Evolutionary conservation across 2,329 filamentous ascomycete species (phyloP).

Genomic region (Diaporthe caulivora): DNA sequence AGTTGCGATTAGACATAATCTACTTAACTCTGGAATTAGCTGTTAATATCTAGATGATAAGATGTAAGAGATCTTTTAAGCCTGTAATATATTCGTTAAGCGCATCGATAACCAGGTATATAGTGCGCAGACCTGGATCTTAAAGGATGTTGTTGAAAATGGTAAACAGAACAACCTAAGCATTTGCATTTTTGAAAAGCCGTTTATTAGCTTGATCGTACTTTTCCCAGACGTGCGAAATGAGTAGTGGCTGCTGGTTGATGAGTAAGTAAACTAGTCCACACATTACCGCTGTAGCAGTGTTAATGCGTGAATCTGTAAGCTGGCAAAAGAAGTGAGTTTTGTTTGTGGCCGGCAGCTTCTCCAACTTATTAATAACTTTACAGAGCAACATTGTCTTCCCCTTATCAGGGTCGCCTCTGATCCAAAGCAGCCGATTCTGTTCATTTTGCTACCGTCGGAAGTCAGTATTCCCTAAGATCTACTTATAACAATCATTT

Average conservation of each 20-base stretch:
- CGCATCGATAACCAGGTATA: not conserved
- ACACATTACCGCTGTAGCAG: not conserved
- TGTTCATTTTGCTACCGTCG: not conserved
- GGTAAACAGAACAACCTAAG: not conserved
- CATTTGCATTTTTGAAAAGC: no score
- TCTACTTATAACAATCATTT: fast-evolving
- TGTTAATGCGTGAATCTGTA: not conserved
- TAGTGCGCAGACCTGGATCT: not conserved
- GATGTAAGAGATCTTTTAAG: not conserved
- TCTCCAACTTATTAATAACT: not conserved
- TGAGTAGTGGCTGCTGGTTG: not conserved
- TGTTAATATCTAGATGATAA: not conserved
- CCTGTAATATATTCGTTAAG: not conserved
- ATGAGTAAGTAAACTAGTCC: no score
- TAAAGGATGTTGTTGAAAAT: not conserved
- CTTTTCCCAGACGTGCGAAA: not conserved
- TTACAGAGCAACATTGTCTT: not conserved
- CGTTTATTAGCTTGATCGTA: not conserved
- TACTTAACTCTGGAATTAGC: not conserved
- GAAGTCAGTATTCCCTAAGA: not conserved
- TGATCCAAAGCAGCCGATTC: not conserved
- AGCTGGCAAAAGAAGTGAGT: not conserved
- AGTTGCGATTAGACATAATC: not conserved
- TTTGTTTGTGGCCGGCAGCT: not conserved
- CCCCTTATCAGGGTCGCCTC: no score